Evolutionary conservation across 495 filamentous ascomycete species (phyloP), one percentile per base, ranked within the genome.

Genomic region (Penicillium psychrofluorescens): DNA sequence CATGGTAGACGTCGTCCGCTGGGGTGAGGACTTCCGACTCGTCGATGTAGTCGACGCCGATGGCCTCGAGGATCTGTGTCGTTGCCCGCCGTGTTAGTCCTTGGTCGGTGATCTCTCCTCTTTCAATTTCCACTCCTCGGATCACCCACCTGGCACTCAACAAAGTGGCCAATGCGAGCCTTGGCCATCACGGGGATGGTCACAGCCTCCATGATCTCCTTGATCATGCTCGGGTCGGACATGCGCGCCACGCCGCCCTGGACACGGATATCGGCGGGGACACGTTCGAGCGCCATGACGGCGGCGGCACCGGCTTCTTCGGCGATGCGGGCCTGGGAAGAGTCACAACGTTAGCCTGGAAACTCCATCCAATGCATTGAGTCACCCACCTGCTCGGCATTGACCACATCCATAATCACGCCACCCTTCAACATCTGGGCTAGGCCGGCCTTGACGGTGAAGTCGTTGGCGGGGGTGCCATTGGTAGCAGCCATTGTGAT

Each of bases 161-260:
- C 90, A 52, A 96, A 88, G 68, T 98, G 92, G 16, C 92, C 92
- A 61, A 98, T 98, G 63, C 92, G 83, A 12, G 91, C 92, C 73
- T 98, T 98, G 14, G 92, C 92, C 92, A 98, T 98, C 64, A 98
- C 94, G 47, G 92, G 92, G 50, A 97, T 96, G 11, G 92, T 97
- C n/a, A 98, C 92, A 29, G 90, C 80, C 7, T 77, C 81, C 84
- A 95, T 95, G 58, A 98, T 98, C 64, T 90, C 88, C 66, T 86
- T 85, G 76, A 98, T 95, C 83, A 96, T 89, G 50, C 72, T 66
- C 8, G 92, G 92, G 72, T 97, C 92, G 6, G 87, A 94, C 92
- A 98, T 98, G 63, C 92, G 83, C 2, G 91, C 89, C 12, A 98
- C 92, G 62, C 92, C 92, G 53, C 92, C 92, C 56, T 95, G 71